Evolutionary conservation across 345 rosid genomes (phyloP).

Genomic region (Pelargonium nanum): DNA sequence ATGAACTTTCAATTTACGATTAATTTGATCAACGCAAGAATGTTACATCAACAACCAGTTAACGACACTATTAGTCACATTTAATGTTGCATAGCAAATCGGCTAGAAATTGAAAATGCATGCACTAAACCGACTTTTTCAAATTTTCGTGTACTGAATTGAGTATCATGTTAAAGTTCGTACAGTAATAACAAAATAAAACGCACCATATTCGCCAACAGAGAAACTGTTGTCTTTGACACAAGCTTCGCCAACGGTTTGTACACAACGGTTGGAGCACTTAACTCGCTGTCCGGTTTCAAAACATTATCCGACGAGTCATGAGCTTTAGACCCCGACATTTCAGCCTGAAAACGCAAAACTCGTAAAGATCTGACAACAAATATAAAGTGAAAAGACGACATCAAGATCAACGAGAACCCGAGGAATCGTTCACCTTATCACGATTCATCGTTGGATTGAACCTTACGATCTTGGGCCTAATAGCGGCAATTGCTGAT

Average conservation of each 20-base stretch:
- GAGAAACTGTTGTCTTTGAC: conserved; percentile 64
- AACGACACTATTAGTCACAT: too few relatives aligned
- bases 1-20: too few relatives aligned
- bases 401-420: too few relatives aligned
- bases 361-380: not conserved
- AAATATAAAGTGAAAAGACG: too few relatives aligned
- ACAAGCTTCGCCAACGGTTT: conserved; percentile 86
- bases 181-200: not conserved
- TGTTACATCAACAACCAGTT: too few relatives aligned
- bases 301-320: conserved; percentile 32
- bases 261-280: conserved; percentile 35
- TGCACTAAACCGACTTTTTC: too few relatives aligned
- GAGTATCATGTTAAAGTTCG: too few relatives aligned
- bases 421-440: too few relatives aligned
- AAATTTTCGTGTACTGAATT: too few relatives aligned
- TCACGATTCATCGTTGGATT: conserved; percentile 27
- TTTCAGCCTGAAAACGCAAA: conserved; percentile 32
- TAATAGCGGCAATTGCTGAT: conserved; percentile 45
- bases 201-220: conserved; percentile 60
- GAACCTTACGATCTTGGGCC: conserved; percentile 68
- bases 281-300: conserved; percentile 26
- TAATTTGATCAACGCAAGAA: too few relatives aligned
- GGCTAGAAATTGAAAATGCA: too few relatives aligned
- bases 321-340: conserved; percentile 20
- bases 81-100: too few relatives aligned